Percentiles rank a stretch among this genome's conserved stretches.
Evolutionary conservation across 2,329 filamentous ascomycete species (phyloP).

Genomic region (Talaromyces sp.): DNA sequence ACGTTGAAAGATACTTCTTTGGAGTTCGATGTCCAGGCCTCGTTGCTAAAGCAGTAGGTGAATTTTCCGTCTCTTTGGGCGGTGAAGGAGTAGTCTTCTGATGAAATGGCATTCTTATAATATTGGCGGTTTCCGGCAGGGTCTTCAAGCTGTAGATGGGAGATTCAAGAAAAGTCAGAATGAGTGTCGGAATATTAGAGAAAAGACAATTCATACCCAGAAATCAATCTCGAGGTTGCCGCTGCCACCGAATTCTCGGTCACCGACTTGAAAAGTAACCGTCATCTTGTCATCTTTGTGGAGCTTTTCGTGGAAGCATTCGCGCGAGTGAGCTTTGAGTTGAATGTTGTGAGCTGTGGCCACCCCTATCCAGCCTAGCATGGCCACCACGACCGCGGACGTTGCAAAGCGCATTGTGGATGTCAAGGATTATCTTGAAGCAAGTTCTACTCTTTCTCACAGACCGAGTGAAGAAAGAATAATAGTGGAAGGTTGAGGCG

Average conservation of each 20-base stretch:
- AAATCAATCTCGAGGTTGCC: conserved; percentile 97
- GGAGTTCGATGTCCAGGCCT: conserved; percentile 91
- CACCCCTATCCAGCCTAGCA: conserved; percentile 56
- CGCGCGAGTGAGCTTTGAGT: conserved; percentile 83
- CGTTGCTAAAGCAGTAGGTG: conserved; percentile 98
- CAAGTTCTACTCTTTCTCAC: not conserved
- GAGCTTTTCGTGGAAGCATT: conserved; percentile 94
- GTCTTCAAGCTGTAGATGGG: conserved; percentile 64
- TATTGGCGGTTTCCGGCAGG: conserved; percentile 71
- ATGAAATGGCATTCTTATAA: conserved; percentile 75
- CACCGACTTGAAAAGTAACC: conserved; percentile 95
- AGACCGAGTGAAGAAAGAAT: not conserved
- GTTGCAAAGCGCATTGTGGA: conserved; percentile 41
- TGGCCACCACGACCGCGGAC: conserved; percentile 46
- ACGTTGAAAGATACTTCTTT: conserved; percentile 99
- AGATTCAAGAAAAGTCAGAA: not conserved
- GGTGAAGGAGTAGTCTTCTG: conserved; percentile 89
- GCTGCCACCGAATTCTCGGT: conserved; percentile 89
- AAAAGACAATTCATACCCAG: conserved; percentile 63
- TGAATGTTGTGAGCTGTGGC: conserved; percentile 89
- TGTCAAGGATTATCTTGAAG: not conserved
- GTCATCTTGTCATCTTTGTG: conserved; percentile 97
- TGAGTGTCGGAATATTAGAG: not conserved
- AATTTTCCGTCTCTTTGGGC: conserved; percentile 83
- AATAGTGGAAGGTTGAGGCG: not conserved